Evolutionary conservation across 345 rosid genomes (phyloP).

Genomic region (Lepidium africanum): DNA sequence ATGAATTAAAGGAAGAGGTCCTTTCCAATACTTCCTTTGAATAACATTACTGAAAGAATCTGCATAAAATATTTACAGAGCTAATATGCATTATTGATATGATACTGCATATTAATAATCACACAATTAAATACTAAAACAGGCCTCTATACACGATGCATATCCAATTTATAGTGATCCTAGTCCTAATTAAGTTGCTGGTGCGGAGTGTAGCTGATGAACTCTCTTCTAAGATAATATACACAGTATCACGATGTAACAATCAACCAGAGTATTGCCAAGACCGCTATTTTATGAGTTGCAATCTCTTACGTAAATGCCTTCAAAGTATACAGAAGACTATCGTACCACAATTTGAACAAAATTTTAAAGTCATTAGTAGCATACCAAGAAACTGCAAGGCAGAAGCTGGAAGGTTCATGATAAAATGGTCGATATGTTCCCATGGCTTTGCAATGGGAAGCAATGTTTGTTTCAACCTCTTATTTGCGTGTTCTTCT

Average conservation of each 20-base stretch:
- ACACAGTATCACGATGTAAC: not conserved
- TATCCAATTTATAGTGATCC: not conserved
- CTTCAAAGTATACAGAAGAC: not conserved
- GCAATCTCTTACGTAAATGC: not conserved
- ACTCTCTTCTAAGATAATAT: not conserved
- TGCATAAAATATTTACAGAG: conserved; percentile 23
- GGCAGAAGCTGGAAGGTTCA: conserved; percentile 99
- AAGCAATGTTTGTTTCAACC: conserved; percentile 46
- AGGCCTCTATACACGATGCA: not conserved
- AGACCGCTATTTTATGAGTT: not conserved
- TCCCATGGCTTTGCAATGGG: conserved; percentile 66
- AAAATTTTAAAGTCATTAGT: not conserved
- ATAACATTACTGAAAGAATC: conserved; percentile 66
- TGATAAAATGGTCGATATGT: conserved; percentile 84
- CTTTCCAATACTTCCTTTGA: conserved; percentile 60
- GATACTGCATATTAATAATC: not conserved
- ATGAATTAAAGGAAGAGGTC: conserved; percentile 69
- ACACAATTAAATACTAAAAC: not conserved
- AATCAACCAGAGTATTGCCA: not conserved
- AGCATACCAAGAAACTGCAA: conserved; percentile 65
- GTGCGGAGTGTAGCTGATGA: not conserved
- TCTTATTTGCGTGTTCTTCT: conserved; percentile 51
- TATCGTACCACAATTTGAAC: not conserved
- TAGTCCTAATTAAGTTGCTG: not conserved
- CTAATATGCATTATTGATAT: not conserved